Evolutionary conservation across 495 filamentous ascomycete genomes (phyloP).

Genomic region (Trichocladium antarcticum): DNA sequence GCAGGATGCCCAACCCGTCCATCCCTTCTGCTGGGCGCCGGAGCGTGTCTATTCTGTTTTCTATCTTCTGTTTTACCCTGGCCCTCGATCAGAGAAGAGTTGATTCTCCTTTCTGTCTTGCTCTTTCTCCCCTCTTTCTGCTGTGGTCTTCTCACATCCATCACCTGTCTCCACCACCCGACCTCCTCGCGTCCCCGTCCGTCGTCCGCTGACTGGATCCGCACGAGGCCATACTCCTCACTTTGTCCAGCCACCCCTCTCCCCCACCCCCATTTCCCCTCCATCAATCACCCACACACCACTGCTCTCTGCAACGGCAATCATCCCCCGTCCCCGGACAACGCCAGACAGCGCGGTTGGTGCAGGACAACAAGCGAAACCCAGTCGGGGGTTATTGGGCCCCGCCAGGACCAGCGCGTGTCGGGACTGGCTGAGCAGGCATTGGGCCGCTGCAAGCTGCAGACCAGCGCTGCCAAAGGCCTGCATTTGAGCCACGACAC

Average conservation of each 20-base stretch:
- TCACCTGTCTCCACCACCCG: slow-evolving; percentile 7
- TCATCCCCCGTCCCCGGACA: slow-evolving; percentile 11
- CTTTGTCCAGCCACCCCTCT: neutral
- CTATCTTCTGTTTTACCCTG: no score
- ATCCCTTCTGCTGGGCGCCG: no score
- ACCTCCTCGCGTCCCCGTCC: slow-evolving; percentile 5
- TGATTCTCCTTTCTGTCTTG: neutral
- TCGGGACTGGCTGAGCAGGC: slow-evolving; percentile 30
- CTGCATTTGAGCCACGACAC: slow-evolving; percentile 55
- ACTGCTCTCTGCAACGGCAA: slow-evolving; percentile 7
- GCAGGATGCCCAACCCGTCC: neutral
- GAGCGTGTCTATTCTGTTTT: no score
- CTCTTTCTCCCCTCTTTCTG: neutral
- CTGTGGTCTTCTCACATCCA: slow-evolving; percentile 3
- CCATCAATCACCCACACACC: neutral
- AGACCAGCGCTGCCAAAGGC: slow-evolving; percentile 39
- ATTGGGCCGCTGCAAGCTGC: slow-evolving; percentile 46
- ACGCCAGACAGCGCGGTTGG: slow-evolving; percentile 5
- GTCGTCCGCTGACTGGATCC: neutral
- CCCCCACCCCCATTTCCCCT: neutral
- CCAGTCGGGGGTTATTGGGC: slow-evolving; percentile 21
- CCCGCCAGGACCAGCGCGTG: slow-evolving; percentile 21
- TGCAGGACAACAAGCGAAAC: slow-evolving; percentile 11
- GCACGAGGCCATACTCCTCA: neutral
- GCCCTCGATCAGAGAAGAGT: neutral